Base-by-base conservation (phyloP, 176 grass and related monocot species). In the Cocos nucifera region DNA sequence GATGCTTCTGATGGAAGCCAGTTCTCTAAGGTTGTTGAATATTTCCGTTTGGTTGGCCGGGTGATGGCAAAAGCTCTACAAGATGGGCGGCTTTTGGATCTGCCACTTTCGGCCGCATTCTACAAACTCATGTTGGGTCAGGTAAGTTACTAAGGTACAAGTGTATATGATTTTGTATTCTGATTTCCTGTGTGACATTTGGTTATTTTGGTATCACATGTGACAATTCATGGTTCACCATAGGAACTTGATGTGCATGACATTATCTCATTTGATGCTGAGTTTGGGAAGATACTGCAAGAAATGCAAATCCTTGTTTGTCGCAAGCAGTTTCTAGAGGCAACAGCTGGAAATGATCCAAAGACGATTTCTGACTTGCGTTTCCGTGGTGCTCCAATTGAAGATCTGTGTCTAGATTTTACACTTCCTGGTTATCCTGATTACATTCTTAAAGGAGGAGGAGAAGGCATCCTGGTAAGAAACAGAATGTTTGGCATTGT, bases 381-480 rank as follows among this genome's bases (percentile, higher is more conserved):
- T 54, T 84, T 89, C 64, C 86, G 51, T 73, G 86, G 83, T 63
- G 71, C 82, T 54, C 59, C 77, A 53, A 61, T 95, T 73, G 79
- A 89, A 73, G 86, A 95, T 29, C 65, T 95, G 1, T 89, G 77
- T 49, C 73, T 95, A 28, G 79, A 89, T 69, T 95, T 95, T 17
- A 95, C 90, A 29, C 90, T 95, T 70, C 86, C 90, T 4, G 90
- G 90, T 19, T 89, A 84, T 74, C 86, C 86, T 76, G 70, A 95
- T 70, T 95, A 84, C 61, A 18, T 81, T 63, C 80, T 95, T 28
- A 95, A 89, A 59, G 77, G 84, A 74, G 82, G 80, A 17, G 73
- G 70, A 66, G 86, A 81, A 58, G 73, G 58, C 32, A 66, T 63
- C 30, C 57, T 70, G 23, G 90, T 95, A 74, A 70, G 85, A 64